Evolutionary conservation across 176 grass and related monocot genomes (phyloP), one percentile per base, ranked within the genome.

Genomic region (Chrysopogon serrulatus): DNA sequence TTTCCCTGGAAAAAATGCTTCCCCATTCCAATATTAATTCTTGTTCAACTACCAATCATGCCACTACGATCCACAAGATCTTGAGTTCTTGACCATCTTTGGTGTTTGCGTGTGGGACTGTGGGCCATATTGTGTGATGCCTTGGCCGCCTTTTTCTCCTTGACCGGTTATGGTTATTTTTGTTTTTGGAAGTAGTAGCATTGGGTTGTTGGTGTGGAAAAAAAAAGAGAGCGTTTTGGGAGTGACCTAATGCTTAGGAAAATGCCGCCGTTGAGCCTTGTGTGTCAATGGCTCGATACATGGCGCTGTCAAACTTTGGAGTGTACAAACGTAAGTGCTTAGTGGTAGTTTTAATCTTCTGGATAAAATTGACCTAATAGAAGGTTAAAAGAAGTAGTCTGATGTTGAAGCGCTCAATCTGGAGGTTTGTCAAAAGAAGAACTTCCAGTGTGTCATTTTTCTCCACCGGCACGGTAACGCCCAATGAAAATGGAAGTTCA

Each of bases 11-110:
- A 66, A 81, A 53, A 36, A 16, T 2, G 11, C 5, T 4, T 32
- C 10, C 15, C 24, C 2, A 10, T 59, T 81, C 69, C 67, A 37
- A 26, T 56, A 27, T 41, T n/a, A n/a, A n/a, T n/a, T 78, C 16
- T 32, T 66, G 26, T 44, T 75, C 78, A 81, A 21, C 34, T 42
- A 86, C 44, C 54, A 86, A 74, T 71, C 59, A 74, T 74, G 12
- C 18, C 75, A 48, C 31, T n/a, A 49, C 15, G 66, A 36, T 69
- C 63, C 78, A 18, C 28, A 47, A 9, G 39, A 21, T 44, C 3
- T 2, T 42, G n/a, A n/a, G n/a, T n/a, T n/a, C n/a, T n/a, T n/a
- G n/a, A 31, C 26, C 11, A 24, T 35, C 48, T 15, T 26, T 59
- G 24, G 24, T 56, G 23, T 56, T 27, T 68, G 7, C 15, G 65